Evolutionary conservation across 371 early-diverging fungal genomes (phyloP).

Genomic region (Blakeslea trispora): DNA sequence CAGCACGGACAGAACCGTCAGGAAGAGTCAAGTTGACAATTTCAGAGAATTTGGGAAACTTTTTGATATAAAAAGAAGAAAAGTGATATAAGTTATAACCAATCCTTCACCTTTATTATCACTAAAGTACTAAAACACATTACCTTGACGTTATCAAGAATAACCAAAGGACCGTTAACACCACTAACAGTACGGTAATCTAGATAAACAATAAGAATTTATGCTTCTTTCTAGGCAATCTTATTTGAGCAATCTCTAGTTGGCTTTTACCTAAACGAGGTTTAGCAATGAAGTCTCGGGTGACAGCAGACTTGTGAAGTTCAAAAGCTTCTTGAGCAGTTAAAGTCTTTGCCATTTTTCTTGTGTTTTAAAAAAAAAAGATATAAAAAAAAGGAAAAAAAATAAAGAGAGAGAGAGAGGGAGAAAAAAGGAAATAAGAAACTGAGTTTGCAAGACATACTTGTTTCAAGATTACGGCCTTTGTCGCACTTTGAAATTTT

Average conservation of each 20-base stretch:
- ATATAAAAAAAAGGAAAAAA: slow-evolving; percentile 10
- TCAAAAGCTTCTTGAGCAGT: slow-evolving; percentile 65
- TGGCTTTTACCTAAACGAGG: slow-evolving; percentile 82
- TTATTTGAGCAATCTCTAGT: neutral
- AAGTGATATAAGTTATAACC: neutral
- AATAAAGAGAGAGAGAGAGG: slow-evolving; percentile 1
- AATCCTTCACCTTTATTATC: slow-evolving; percentile 3
- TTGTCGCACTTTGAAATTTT: too few species aligned
- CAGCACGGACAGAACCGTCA: slow-evolving; percentile 95
- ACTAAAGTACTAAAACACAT: neutral
- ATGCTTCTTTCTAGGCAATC: slow-evolving; percentile 8
- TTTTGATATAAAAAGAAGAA: slow-evolving; percentile 19
- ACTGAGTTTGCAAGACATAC: neutral
- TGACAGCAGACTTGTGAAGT: slow-evolving; percentile 81
- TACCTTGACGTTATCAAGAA: slow-evolving; percentile 98
- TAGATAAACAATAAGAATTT: slow-evolving; percentile 35
- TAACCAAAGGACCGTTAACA: slow-evolving; percentile 99
- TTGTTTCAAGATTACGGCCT: neutral
- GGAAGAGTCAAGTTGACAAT: slow-evolving; percentile 98
- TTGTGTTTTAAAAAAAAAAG: neutral
- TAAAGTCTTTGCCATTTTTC: slow-evolving; percentile 41
- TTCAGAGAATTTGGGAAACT: slow-evolving; percentile 98
- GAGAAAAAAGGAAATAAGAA: slow-evolving; percentile 2
- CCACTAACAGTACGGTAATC: slow-evolving; percentile 99
- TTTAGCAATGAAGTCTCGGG: slow-evolving; percentile 83